Base-by-base conservation (phyloP, 83 land plant genomes). In the Diphasiastrum complanatum region DNA sequence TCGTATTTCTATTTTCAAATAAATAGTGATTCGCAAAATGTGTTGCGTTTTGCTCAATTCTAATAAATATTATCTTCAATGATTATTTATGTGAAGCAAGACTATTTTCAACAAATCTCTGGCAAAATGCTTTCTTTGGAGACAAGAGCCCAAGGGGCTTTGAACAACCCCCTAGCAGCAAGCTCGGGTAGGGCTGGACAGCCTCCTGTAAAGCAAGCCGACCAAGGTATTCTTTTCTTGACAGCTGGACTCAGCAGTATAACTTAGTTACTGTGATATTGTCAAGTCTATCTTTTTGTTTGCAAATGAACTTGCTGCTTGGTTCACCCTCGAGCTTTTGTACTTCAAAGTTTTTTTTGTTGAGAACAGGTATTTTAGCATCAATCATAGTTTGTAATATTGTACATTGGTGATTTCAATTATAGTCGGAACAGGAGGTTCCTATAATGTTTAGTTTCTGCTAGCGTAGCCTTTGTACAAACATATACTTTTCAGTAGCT, bases 71-170 rank as follows among this genome's bases (percentile, higher is more conserved):
- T n/a, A n/a, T n/a, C n/a, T n/a, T n/a, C n/a, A n/a, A n/a, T n/a
- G n/a, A n/a, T n/a, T n/a, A 8, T 49, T 49, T 49, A 5, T 8
- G 23, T 53, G n/a, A 38, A 65, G 68, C 68, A 65, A 55, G 68
- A 65, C 27, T 65, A 65, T 52, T 38, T 65, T 16, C 32, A 31
- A 23, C 51, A 50, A 45, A 65, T 65, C 2, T 65, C 68, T 3
- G 16, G 51, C 45, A 65, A 65, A 61, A 65, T 65, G 68, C 64
- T 65, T 2, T 45, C 57, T 51, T 19, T 65, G 10, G 68, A 65
- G 27, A 33, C 60, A 25, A 33, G 46, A 46, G 36, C 60, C 2
- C 60, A 29, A 33, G 36, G 23, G 19, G 33, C 67, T 27, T 29
- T 28, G 2, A 48, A 64, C 30, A 22, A 30, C n/a, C 8, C 8